Conservation (phyloP, 345 rosid species). For the Arabis alpina region DNA sequence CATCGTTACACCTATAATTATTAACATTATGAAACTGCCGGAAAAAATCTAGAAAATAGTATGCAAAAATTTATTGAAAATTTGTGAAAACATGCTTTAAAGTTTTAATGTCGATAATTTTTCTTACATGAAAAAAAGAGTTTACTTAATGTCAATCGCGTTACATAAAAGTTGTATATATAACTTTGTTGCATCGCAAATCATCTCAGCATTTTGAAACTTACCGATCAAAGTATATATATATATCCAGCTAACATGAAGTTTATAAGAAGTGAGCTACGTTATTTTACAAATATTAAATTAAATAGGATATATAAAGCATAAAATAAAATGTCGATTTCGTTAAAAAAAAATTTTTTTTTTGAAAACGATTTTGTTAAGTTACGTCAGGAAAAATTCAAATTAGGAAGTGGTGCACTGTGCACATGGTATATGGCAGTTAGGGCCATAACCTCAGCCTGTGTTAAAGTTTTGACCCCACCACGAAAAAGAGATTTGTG, state of each 20-base stretch:
- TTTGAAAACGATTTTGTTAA: constrained; percentile 6
- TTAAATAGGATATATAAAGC: neutral
- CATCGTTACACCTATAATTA: neutral
- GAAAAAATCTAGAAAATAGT: neutral
- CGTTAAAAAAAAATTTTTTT: no score
- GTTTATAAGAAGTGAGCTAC: neutral
- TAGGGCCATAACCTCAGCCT: constrained; percentile 48
- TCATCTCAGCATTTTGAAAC: neutral
- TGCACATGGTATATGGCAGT: constrained; percentile 46
- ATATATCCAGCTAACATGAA: constrained; percentile 6
- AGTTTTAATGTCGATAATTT: neutral
- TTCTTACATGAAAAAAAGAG: neutral
- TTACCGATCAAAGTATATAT: neutral
- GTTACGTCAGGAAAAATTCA: constrained; percentile 14
- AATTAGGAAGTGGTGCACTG: constrained; percentile 41
- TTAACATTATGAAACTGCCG: neutral
- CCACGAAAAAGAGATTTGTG: constrained; percentile 45
- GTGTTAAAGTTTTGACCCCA: constrained; percentile 44
- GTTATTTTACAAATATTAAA: neutral
- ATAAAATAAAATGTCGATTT: constrained; percentile 3
- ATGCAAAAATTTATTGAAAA: neutral
- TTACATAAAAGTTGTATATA: neutral
- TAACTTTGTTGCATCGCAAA: constrained; percentile 1
- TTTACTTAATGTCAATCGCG: neutral
- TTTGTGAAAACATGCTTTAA: neutral